Conservation (phyloP, 129 eudicot species). For the Oenanthe sinensis region DNA sequence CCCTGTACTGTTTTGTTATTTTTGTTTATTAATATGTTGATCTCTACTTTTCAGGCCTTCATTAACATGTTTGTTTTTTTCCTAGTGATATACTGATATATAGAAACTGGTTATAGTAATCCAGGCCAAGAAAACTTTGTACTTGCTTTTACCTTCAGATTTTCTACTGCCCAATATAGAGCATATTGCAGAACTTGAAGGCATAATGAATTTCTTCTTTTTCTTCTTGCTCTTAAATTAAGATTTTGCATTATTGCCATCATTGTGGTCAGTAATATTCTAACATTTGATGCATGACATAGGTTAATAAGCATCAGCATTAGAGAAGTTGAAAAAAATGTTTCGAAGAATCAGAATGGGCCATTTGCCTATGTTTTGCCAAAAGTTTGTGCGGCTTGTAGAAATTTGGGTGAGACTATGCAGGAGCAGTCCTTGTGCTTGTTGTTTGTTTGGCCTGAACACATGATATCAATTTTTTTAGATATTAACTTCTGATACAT, state of each 20-base stretch:
- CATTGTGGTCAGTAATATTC: constrained; percentile 9
- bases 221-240: neutral
- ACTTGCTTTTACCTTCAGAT: neutral
- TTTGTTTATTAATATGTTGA: no score
- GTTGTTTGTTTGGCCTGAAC: constrained; percentile 18
- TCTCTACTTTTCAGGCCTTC: no score
- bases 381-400: constrained; percentile 80
- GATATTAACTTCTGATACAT: neutral
- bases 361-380: constrained; percentile 61
- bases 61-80: neutral
- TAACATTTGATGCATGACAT: constrained; percentile 24
- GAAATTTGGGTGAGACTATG: constrained; percentile 55
- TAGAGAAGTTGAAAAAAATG: constrained; percentile 72
- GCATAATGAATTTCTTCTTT: neutral
- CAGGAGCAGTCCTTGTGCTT: constrained; percentile 3
- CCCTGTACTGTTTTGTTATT: neutral
- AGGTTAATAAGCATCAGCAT: constrained; percentile 73
- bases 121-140: neutral
- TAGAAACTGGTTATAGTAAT: neutral
- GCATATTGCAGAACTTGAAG: neutral
- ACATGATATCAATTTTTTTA: neutral
- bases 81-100: neutral
- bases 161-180: neutral
- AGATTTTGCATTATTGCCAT: neutral
- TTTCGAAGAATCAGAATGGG: constrained; percentile 75